Evolutionary conservation across 345 rosid genomes (phyloP).

Genomic region (Nephelium lappaceum): DNA sequence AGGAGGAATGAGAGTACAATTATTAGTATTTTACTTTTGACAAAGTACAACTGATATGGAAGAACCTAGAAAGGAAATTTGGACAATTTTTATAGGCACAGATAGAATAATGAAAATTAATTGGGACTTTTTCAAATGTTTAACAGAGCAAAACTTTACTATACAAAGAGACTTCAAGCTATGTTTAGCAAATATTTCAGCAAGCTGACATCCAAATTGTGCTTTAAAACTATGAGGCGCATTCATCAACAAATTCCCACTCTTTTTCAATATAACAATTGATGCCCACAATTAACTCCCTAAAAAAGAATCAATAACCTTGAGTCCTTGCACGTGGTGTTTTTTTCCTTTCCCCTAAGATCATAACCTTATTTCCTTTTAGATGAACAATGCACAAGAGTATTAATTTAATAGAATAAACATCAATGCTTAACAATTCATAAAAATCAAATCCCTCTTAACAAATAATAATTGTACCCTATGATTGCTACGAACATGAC

Average conservation of each 20-base stretch:
- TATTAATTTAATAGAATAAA: not conserved
- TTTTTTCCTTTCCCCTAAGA: not conserved
- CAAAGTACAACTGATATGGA: not conserved
- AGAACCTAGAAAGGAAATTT: not conserved
- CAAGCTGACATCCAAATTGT: not conserved
- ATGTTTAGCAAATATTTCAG: conserved; percentile 7
- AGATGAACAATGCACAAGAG: not conserved
- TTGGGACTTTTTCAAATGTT: not conserved
- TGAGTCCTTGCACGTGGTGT: not conserved
- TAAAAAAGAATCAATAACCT: not conserved
- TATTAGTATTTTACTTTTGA: not conserved
- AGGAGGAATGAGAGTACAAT: not conserved
- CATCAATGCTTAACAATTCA: not conserved
- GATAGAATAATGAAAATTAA: not conserved
- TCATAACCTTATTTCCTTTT: not conserved
- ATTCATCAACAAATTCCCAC: not conserved
- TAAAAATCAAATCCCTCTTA: not conserved
- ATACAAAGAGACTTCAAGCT: not conserved
- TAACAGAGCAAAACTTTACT: not conserved
- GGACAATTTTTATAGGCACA: not conserved
- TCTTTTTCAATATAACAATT: not conserved
- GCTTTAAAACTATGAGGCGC: not conserved
- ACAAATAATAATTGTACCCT: not conserved
- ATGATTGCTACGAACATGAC: not conserved
- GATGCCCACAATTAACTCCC: not conserved